Percentiles rank a stretch among this genome's conserved stretches.
Conservation (phyloP, 106 monocot genomes). For the Chionographis japonica region DNA sequence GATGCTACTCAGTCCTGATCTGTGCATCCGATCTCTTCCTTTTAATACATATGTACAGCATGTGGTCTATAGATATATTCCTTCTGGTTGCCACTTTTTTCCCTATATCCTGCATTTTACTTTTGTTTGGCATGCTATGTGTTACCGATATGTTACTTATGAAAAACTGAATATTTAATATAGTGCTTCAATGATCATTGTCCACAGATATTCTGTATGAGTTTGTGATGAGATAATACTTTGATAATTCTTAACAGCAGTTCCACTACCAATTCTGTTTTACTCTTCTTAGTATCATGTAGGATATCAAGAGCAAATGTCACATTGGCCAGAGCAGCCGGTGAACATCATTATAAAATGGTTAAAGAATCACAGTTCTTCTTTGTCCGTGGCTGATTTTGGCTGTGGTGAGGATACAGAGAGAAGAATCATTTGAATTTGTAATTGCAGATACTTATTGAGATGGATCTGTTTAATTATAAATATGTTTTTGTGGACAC, state of each 20-base stretch:
- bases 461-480: neutral
- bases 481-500: neutral
- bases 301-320: conserved; percentile 98
- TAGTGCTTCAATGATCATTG: too few relatives aligned
- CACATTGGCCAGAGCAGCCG: conserved; percentile 91
- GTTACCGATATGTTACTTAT: too few relatives aligned
- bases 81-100: too few relatives aligned
- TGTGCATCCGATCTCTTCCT: too few relatives aligned
- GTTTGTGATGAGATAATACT: too few relatives aligned
- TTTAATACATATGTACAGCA: too few relatives aligned
- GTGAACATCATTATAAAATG: conserved; percentile 86
- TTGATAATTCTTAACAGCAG: neutral
- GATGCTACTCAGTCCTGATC: too few relatives aligned
- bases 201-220: too few relatives aligned
- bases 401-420: conserved; percentile 76
- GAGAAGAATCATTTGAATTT: neutral
- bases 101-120: too few relatives aligned
- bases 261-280: conserved; percentile 17
- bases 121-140: too few relatives aligned
- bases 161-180: too few relatives aligned
- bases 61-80: too few relatives aligned
- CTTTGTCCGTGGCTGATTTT: conserved; percentile 92
- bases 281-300: conserved; percentile 76
- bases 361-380: conserved; percentile 59
- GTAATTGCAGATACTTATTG: neutral